phyloP scores from a whole-genome alignment of 2,329 filamentous ascomycete genomes.

The Ophiosphaerella narmari region DNA sequence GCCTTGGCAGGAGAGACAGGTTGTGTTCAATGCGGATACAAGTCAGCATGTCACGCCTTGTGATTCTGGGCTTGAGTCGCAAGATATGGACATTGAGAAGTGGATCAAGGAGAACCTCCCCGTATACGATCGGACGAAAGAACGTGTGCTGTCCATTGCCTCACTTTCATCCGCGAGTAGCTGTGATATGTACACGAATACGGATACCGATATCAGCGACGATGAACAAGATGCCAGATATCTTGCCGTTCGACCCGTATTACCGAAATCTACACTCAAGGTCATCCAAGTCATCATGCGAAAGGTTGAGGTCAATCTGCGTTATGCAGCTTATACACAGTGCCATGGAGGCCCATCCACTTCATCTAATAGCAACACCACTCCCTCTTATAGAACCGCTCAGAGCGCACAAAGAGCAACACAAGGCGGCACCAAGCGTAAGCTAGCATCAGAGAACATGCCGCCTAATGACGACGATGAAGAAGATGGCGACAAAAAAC shows the following conservation, averaged over 20 bases:
- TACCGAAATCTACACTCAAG: conserved; percentile 26
- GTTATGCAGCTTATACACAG: conserved; percentile 30
- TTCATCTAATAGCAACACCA: neutral
- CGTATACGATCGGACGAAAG: conserved; percentile 21
- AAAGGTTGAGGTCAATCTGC: conserved; percentile 33
- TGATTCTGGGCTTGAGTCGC: neutral
- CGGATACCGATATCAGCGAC: conserved; percentile 33
- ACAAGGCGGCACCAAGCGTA: conserved; percentile 29
- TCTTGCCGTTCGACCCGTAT: neutral
- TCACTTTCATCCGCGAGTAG: conserved; percentile 36
- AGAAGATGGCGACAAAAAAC: conserved; percentile 24
- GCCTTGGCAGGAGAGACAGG: no score
- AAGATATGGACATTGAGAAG: conserved; percentile 25
- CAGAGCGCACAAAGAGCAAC: conserved; percentile 19
- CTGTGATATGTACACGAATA: conserved; percentile 35
- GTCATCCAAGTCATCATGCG: conserved; percentile 35
- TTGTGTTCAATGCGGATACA: no score
- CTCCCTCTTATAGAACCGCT: conserved; percentile 7
- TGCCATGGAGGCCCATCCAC: conserved; percentile 16
- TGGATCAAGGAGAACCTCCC: conserved; percentile 34
- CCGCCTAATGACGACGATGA: conserved; percentile 28
- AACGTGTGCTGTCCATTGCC: conserved; percentile 30
- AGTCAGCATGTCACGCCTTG: neutral
- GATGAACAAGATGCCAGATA: conserved; percentile 22
- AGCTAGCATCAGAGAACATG: conserved; percentile 22